Base-by-base conservation (phyloP, 2,329 filamentous ascomycete genomes). In the Stagonosporopsis chrysanthemi region DNA sequence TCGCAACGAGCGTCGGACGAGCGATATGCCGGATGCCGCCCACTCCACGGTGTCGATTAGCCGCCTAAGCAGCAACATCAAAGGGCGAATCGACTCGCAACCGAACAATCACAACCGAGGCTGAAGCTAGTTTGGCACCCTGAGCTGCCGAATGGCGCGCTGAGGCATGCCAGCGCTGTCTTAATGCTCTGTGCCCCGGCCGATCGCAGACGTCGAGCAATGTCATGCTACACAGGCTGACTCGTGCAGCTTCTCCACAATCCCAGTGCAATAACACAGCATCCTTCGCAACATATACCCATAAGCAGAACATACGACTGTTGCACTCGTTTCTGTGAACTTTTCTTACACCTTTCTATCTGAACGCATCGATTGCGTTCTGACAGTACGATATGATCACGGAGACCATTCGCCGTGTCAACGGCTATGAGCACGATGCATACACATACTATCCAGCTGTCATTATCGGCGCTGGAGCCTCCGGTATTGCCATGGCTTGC, bases 381-480 rank as follows among this genome's bases (percentile, higher is more conserved):
- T 28, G 14, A 33, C 22, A 35, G 23, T 36, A 47, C 56, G 63
- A 60, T 0, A 74, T 75, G 68, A 71, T 70, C 28, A 58, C 48
- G 7, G 75, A 76, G 42, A 68, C 66, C 12, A 78, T 78, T 51
- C 70, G 68, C 44, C 66, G 74, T 19, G 72, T 75, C 7, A 71
- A 77, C 43, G 76, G 75, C 17, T 78, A 78, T 57, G 65, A 69
- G 31, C 62, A 75, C 15, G 49, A 77, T 72, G 75, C 74, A 2
- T 77, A 77, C 60, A 78, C 74, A 2, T 78, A 78, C 61, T 76
- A 75, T 55, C 83, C 82, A 1, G 78, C 86, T 49, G 69, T 83
- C 47, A 83, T 87, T 63, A 81, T 89, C 36, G 87, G 87, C 26
- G 82, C 84, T 1, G 87, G 87, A 12, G 83, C 86, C 64, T 86